These are phyloP conservation scores for Capsaspora owczarzaki DNA, from an alignment of 78 protist species.

Conservation along the genomic window DNA sequence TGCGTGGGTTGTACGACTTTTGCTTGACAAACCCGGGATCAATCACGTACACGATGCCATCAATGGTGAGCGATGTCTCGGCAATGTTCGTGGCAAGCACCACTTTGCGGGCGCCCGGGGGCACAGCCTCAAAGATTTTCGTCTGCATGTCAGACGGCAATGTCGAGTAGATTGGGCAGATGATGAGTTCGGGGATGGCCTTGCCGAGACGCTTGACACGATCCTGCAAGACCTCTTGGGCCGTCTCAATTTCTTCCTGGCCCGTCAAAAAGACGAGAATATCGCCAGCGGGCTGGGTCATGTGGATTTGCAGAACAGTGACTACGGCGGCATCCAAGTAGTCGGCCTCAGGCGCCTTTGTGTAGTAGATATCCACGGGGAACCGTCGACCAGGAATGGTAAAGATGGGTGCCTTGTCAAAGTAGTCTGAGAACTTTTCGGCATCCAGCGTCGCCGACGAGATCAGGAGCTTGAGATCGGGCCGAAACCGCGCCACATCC, in stretches of 20 bases:
- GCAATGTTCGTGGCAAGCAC: conserved; percentile 98
- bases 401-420: conserved; percentile 83
- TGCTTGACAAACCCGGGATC: conserved; percentile 92
- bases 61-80: conserved; percentile 94
- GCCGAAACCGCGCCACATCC: conserved; percentile 76
- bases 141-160: conserved; percentile 93
- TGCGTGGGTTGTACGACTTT: conserved; percentile 82
- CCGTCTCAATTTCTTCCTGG: conserved; percentile 91
- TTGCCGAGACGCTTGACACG: conserved; percentile 77
- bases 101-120: conserved; percentile 89
- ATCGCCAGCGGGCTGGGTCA: conserved; percentile 83
- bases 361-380: conserved; percentile 88
- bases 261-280: conserved; percentile 94
- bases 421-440: conserved; percentile 84
- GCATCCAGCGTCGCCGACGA: conserved; percentile 94
- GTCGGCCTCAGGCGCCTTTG: conserved; percentile 92
- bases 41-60: conserved; percentile 94
- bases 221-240: conserved; percentile 53
- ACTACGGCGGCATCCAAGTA: conserved; percentile 90
- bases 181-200: conserved; percentile 72
- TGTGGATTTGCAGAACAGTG: conserved; percentile 92
- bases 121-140: conserved; percentile 88
- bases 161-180: conserved; percentile 88
- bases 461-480: conserved; percentile 78
- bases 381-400: conserved; percentile 63